Conservation (phyloP, 2,329 filamentous ascomycete genomes). For the Exophiala phaeomuriformis region DNA sequence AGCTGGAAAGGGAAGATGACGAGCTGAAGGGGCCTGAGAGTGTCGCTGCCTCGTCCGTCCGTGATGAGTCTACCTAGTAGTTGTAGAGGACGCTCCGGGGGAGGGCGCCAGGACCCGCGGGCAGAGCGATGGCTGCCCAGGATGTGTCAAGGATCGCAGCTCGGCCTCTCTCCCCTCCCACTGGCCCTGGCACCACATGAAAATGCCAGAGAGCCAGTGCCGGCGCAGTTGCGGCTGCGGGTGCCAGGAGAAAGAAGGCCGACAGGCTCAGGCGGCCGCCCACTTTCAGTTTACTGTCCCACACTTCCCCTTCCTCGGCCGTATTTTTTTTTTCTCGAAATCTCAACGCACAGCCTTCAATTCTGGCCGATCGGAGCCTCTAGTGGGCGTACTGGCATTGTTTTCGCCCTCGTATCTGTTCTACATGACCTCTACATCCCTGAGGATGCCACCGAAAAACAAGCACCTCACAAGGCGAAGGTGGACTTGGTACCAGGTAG, state of each 20-base stretch:
- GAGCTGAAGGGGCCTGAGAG: not conserved
- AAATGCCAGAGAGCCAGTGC: not conserved
- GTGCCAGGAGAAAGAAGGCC: not conserved
- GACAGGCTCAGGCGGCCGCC: not conserved
- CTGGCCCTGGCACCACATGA: too few species aligned
- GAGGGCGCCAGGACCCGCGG: not conserved
- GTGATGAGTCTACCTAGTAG: not conserved
- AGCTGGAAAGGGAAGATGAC: slow-evolving; percentile 3
- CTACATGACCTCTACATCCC: not conserved
- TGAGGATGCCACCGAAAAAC: not conserved
- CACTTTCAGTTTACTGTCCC: not conserved
- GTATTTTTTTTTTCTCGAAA: not conserved
- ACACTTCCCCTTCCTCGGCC: not conserved
- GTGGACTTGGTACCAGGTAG: not conserved
- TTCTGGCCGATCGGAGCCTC: not conserved
- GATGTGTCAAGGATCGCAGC: not conserved
- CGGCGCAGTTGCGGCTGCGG: not conserved
- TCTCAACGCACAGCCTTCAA: not conserved
- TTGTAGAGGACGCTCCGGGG: not conserved
- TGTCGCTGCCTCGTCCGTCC: not conserved
- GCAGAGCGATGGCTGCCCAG: not conserved
- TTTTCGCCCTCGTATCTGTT: not conserved
- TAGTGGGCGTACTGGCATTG: not conserved
- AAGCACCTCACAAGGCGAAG: not conserved
- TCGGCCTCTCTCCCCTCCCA: not conserved